Percentiles rank a stretch among this genome's conserved stretches.
Conservation (phyloP, 768 basidiomycete species). For the Sarcomyxa edulis region DNA sequence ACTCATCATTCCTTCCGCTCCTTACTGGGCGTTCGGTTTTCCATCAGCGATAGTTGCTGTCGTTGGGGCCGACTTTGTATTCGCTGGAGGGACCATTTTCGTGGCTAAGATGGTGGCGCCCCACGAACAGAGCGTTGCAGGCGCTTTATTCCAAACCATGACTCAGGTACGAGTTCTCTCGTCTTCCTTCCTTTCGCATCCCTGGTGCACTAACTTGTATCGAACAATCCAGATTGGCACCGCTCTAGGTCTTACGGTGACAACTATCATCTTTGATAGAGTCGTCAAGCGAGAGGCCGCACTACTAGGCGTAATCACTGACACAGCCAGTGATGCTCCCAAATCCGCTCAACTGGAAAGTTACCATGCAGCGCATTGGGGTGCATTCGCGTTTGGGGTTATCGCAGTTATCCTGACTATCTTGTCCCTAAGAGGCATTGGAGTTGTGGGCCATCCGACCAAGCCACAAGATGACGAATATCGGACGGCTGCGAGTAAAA, state of each 20-base stretch:
- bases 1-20: slow-evolving; percentile 45
- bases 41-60: slow-evolving; percentile 61
- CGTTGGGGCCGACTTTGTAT: slow-evolving; percentile 76
- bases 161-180: slow-evolving; percentile 42
- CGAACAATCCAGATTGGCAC: neutral
- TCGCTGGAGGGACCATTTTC: slow-evolving; percentile 67
- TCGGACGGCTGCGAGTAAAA: too few species aligned
- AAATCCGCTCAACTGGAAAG: neutral
- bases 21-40: slow-evolving; percentile 78
- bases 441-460: too few species aligned
- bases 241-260: neutral
- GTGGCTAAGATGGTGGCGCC: slow-evolving; percentile 61
- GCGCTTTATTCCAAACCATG: slow-evolving; percentile 77
- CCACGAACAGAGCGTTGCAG: slow-evolving; percentile 72
- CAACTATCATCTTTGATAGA: slow-evolving; percentile 2
- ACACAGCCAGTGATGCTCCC: neutral
- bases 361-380: slow-evolving; percentile 4
- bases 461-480: too few species aligned
- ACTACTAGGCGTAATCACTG: neutral
- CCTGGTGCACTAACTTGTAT: too few species aligned
- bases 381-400: slow-evolving; percentile 10
- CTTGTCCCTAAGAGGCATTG: too few species aligned
- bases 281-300: neutral
- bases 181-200: neutral
- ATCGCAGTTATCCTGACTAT: slow-evolving; percentile 1